A percentile compares a stretch with the other conserved stretches of the same genome.
phyloP scores from a whole-genome alignment of 148 eudicot genomes.

The Silene uniflora region DNA sequence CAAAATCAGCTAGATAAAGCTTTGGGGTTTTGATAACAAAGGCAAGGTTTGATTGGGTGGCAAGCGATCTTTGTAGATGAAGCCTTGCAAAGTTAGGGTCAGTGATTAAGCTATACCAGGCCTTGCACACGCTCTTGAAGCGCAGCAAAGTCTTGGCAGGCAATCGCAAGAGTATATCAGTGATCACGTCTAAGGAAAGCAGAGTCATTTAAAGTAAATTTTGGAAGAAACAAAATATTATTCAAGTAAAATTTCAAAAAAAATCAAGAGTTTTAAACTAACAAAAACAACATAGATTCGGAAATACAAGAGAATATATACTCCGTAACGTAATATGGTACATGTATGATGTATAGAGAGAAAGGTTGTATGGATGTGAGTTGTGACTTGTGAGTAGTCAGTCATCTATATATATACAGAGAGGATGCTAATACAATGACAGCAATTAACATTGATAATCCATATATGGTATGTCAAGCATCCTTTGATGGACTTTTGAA shows the following conservation, averaged over 20 bases:
- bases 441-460: neutral
- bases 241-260: neutral
- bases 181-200: slow-evolving; percentile 16
- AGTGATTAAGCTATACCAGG: slow-evolving; percentile 21
- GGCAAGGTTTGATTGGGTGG: slow-evolving; percentile 14
- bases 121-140: slow-evolving; percentile 21
- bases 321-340: neutral
- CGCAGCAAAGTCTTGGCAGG: slow-evolving; percentile 15
- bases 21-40: slow-evolving; percentile 13
- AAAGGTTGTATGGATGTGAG: neutral
- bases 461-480: slow-evolving; percentile 7
- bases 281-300: neutral
- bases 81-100: slow-evolving; percentile 10
- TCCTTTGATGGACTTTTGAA: neutral
- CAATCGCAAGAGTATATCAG: slow-evolving; percentile 15
- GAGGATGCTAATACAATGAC: neutral
- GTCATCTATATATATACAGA: neutral
- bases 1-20: slow-evolving; percentile 17
- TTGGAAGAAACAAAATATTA: too few relatives aligned
- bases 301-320: neutral
- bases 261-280: neutral
- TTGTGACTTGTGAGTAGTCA: neutral
- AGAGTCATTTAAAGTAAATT: neutral
- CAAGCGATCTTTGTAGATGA: slow-evolving; percentile 15
- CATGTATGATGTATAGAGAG: neutral